Conservation (phyloP, 1,139 yeast genomes). For the Protomyces pachydermus region DNA sequence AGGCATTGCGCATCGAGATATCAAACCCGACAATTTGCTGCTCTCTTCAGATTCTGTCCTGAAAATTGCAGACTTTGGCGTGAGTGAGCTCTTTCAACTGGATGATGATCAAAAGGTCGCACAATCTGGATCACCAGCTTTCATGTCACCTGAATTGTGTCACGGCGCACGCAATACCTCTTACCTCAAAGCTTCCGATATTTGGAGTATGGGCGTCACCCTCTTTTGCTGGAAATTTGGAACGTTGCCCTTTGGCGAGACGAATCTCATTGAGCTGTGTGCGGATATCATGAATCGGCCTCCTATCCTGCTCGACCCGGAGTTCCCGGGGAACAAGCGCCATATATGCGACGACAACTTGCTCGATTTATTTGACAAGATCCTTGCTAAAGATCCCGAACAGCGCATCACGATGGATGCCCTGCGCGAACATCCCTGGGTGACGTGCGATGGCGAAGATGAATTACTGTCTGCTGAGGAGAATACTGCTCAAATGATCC, state of each 20-base stretch:
- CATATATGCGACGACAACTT: conserved; percentile 37
- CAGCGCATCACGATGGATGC: conserved; percentile 51
- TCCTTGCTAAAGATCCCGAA: conserved; percentile 52
- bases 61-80: conserved; percentile 93
- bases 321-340: conserved; percentile 32
- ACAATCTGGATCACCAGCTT: conserved; percentile 80
- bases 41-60: conserved; percentile 70
- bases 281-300: conserved; percentile 37
- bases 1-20: conserved; percentile 91
- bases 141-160: conserved; percentile 63
- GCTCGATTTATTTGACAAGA: conserved; percentile 36
- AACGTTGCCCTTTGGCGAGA: conserved; percentile 42
- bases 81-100: conserved; percentile 60
- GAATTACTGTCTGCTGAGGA: conserved; percentile 40
- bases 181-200: conserved; percentile 64
- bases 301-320: conserved; percentile 32
- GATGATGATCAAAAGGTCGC: conserved; percentile 49
- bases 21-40: conserved; percentile 86
- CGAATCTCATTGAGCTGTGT: conserved; percentile 50
- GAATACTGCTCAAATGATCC: conserved; percentile 39
- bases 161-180: conserved; percentile 43
- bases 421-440: conserved; percentile 59
- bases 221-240: conserved; percentile 42
- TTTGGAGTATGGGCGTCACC: conserved; percentile 78
- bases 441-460: conserved; percentile 43